Percentiles rank a stretch among this genome's conserved stretches.
Evolutionary conservation across 139 green algal species (phyloP).

Genomic region (Chlorella sp.): DNA sequence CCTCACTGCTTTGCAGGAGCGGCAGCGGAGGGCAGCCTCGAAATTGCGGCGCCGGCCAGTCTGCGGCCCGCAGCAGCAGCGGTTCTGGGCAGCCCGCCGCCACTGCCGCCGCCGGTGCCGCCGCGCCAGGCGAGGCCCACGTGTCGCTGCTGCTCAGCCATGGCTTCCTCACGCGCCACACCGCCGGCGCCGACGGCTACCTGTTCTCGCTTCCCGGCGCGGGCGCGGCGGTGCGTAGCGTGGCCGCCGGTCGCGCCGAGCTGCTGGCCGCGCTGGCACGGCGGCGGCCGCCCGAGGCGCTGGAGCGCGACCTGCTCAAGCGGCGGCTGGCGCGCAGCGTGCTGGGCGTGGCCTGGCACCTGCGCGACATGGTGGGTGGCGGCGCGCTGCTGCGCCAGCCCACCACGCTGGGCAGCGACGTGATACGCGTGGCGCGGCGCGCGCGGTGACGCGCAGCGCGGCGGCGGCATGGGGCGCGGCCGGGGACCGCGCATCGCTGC

Average conservation of each 20-base stretch:
- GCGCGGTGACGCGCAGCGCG: background rate
- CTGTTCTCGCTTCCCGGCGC: constrained; percentile 44
- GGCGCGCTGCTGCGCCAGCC: constrained; percentile 29
- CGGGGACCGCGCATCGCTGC: background rate
- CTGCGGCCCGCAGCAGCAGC: background rate
- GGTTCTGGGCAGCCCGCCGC: background rate
- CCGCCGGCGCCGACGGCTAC: constrained; percentile 17
- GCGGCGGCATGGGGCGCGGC: background rate
- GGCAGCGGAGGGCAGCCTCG: no score
- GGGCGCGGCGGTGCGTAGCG: constrained; percentile 36
- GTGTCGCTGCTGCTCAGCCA: constrained; percentile 44
- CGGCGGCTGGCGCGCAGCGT: constrained; percentile 33
- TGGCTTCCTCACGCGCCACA: constrained; percentile 38
- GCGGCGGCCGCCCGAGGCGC: constrained; percentile 41
- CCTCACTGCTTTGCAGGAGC: no score
- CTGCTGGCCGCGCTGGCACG: constrained; percentile 37
- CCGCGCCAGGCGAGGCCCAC: constrained; percentile 24
- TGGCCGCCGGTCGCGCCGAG: constrained; percentile 40
- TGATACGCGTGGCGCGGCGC: no score
- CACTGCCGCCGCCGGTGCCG: background rate
- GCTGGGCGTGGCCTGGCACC: constrained; percentile 47
- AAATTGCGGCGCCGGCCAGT: no score
- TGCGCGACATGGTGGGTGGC: constrained; percentile 47
- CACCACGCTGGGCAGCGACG: constrained; percentile 51
- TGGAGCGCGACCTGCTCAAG: constrained; percentile 47